Evolutionary conservation across 2,329 filamentous ascomycete genomes (phyloP), one percentile per base, ranked within the genome.

Genomic region (Alternaria sp.): DNA sequence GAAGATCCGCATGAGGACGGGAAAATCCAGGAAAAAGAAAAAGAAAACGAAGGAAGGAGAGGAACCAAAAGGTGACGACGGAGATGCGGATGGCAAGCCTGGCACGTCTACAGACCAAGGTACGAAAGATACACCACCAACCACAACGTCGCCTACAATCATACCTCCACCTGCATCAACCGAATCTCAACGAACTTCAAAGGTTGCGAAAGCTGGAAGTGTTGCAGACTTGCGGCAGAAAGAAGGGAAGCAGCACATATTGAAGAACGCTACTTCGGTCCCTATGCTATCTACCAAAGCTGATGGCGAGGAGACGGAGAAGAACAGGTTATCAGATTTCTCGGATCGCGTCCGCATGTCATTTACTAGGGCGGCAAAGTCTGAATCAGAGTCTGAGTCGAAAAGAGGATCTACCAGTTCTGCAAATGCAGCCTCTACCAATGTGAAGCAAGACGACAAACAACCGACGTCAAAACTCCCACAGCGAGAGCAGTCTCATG

Each of bases 1-100:
- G 4, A 79, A 77, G 41, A 74, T 78, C 41, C 70, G 76, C 10
- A 78, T 79, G 75, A 66, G 77, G 34, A 65, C 72, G 16, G 71
- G 72, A n/a, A 61, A 64, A 18, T 63, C 70, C 46, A 73, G 62
- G 53, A 69, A 69, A 40, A 76, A 71, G 53, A 63, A 63, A 27
- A 60, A 72, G 70, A 40, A 63, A 53, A 34, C 14, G 10, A 63
- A 63, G 12, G 60, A 75, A 67, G 57, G 67, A 62, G 48, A 59
- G 60, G 51, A 64, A 59, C 22, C n/a, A n/a, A 69, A 74, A 36
- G 65, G 54, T 27, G 18, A 64, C 2, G 63, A 58, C 38, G 54
- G 60, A 9, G 63, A 52, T 50, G 40, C 16, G 14, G 56, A 60
- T 41, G 55, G 53, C 18, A 63, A 67, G 57, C 22, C 59, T 28